Evolutionary conservation across 2,329 filamentous ascomycete species (phyloP).

Genomic region (Colletotrichum eleusines): DNA sequence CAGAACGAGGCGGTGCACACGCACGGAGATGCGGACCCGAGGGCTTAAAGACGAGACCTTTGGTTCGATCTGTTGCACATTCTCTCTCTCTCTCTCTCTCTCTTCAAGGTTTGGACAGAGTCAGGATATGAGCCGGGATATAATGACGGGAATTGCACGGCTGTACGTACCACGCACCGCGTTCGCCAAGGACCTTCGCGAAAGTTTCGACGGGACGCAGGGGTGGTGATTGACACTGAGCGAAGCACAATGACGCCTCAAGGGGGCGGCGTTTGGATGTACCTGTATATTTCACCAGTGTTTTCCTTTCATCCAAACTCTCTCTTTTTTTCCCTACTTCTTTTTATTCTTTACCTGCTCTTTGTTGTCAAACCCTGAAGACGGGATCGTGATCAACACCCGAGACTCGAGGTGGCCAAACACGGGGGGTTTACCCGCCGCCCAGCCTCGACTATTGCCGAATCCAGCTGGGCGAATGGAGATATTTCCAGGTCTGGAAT

Average conservation of each 20-base stretch:
- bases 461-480: constrained; percentile 41
- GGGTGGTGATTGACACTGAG: constrained; percentile 23
- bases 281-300: constrained; percentile 25
- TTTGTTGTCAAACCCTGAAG: constrained; percentile 11
- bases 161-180: constrained; percentile 12
- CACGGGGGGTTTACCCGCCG: constrained; percentile 31
- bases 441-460: constrained; percentile 38
- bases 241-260: constrained; percentile 8
- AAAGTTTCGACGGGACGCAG: constrained; percentile 35
- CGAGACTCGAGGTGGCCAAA: constrained; percentile 18
- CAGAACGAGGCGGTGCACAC: constrained; percentile 6
- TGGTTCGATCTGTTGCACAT: constrained; percentile 18
- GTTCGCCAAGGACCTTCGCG: constrained; percentile 19
- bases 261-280: not conserved
- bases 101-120: constrained; percentile 32
- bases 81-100: constrained; percentile 6
- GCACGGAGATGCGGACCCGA: constrained; percentile 1
- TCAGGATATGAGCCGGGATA: constrained; percentile 25
- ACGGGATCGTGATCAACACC: constrained; percentile 36
- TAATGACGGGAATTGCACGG: constrained; percentile 34
- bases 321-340: not conserved
- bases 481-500: constrained; percentile 33
- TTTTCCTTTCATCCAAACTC: constrained; percentile 35
- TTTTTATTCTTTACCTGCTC: not conserved
- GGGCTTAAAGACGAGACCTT: not conserved